Base-by-base conservation (phyloP, 768 basidiomycete species). In the Boletus subcaerulescens region DNA sequence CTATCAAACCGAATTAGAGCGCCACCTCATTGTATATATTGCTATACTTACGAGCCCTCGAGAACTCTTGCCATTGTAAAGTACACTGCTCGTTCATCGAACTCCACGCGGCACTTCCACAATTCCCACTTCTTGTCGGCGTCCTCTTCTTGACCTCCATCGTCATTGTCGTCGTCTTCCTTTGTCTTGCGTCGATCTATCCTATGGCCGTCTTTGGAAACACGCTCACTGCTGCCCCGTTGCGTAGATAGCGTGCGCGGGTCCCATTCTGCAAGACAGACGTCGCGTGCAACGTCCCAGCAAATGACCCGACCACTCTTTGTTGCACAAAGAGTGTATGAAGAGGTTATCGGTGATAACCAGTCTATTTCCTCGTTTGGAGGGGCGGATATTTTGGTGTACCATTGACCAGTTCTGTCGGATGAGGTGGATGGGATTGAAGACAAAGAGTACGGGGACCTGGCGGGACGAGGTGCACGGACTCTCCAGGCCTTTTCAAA, bases 31-130 rank as follows among this genome's bases (percentile, higher is more conserved):
- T 9, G 32, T 17, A 35, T 17, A 35, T 11, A 22, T 18, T 24
- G 52, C 24, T 17, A 42, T 29, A 77, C 80, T 71, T 65, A 81
- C 80, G 76, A 74, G 55, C 74, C 75, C 32, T 73, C 65, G 20
- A 86, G 60, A 29, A 84, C 77, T 64, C 82, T 85, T 1, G 87
- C 87, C 86, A 89, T 89, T 0, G 83, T 86, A 61, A 89, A 87
- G 68, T 80, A 89, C 35, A 88, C 86, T 0, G 83, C 81, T 54
- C 83, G 73, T 58, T 83, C 79, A 39, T 87, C 86, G 62, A 87
- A 89, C 63, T 88, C 87, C 17, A 89, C 86, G 10, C 87, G 72
- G 59, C 87, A 89, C 62, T 89, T 89, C 87, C 87, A 89, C 6
- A 89, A 63, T 61, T 87, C 85, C 86, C 87, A 89, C 24, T 72